Base-by-base conservation (phyloP, 805 yeast species). In the Ogataea ramenticola region DNA sequence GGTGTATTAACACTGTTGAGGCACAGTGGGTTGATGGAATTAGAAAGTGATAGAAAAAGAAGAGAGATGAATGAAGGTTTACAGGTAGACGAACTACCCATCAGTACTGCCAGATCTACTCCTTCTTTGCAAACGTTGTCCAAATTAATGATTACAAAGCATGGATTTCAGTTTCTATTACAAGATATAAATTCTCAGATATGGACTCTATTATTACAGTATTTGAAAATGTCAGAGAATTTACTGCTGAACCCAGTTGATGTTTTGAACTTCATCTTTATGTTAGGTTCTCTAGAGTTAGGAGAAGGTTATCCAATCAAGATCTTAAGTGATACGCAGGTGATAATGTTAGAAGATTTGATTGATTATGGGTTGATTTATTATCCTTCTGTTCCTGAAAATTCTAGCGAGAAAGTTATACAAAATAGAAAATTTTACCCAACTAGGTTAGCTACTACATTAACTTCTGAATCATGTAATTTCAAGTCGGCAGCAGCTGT, bases 191-290 rank as follows among this genome's bases (percentile, higher is more conserved):
- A 88, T 59, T 84, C 96, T 0, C 99, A 93, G 63, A 82, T 93
- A 16, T 93, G 99, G 99, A 82, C 96, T 0, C 66, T 93, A 35
- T 66, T 93, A 39, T 66, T 93, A 34, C 96, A 93, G 59, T 93
- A 93, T 59, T 67, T 93, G 48, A 83, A 86, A 58, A 75, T 87
- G 72, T 78, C 97, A 1, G 91, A 86, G 56, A 80, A 80, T 24
- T 71, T 87, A 42, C 79, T 86, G 56, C 87, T 90, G 96, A 96
- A 93, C 64, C 89, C 96, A 0, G 98, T 93, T 17, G 99, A 93
- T 56, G 96, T 93, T 32, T 70, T 93, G 39, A 90, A 91, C 62
- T 93, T 93, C 62, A 83, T 93, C 12, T 93, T 93, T 66, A 82
- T 91, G 79, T 68, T 93, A 36, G 98, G 98, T 6, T 86, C 96